Base-by-base conservation (phyloP, 805 yeast genomes). In the Sugiyamaella smithiae region DNA sequence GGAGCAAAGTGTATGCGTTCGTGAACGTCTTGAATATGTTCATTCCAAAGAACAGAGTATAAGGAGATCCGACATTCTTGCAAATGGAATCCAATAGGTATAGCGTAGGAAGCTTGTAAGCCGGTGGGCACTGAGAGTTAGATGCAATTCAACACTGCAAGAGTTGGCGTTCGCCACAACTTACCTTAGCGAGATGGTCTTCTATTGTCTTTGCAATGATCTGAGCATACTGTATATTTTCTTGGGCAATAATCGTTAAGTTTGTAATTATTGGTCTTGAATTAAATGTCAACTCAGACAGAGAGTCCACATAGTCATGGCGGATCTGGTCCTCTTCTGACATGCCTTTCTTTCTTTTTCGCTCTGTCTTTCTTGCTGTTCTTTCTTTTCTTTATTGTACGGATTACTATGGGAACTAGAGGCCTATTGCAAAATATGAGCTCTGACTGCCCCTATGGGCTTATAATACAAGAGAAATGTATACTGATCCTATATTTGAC, bases 1-100 rank as follows among this genome's bases (percentile, higher is more conserved):
- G 84, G 33, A 87, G 91, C 47, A 84, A 69, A n/a, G 87, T 76
- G 63, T 86, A 93, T 2, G 89, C 83, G 53, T 80, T 81, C 22
- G 85, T 81, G 67, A 85, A 91, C 2, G 86, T 70, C 56, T 76
- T 78, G 68, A 77, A 84, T 41, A 89, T 69, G 54, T 82, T 81
- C 55, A 80, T 74, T 45, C 90, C 84, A 63, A 93, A 81, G 45
- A 86, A 65, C 5, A 81, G 73, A n/a, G 88, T 86, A 65, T 91
- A 93, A 1, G 98, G 97, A 52, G 82, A 77, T 6, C 97, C 97
- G 26, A 88, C 83, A 60, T 84, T 87, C 66, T 93, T 93, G 68
- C 91, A 85, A 42, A 93, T 85, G 14, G 97, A 89, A 66, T 93
- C 98, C 48, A 93, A 68, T 40, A 91, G 74, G 63, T 91, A 93